phyloP scores from a whole-genome alignment of 306 rosid genomes.

The Rosa rugosa region DNA sequence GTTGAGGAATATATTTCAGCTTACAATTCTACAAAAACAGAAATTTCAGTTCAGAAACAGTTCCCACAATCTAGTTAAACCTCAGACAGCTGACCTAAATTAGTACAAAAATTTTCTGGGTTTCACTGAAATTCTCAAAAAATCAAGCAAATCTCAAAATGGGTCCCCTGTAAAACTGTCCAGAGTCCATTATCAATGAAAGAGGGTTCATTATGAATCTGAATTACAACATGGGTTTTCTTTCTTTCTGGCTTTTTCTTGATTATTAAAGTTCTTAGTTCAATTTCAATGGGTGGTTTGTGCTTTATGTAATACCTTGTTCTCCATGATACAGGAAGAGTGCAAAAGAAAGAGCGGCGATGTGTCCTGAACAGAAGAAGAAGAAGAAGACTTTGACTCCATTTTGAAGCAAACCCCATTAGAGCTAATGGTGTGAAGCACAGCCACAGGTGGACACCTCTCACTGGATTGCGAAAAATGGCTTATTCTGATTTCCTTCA shows the following conservation, averaged over 20 bases:
- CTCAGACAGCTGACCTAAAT: conserved; percentile 35
- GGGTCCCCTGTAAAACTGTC: conserved; percentile 45
- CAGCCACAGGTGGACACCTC: conserved; percentile 99
- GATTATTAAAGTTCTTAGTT: conserved; percentile 7
- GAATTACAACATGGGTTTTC: not conserved
- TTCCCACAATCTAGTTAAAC: conserved; percentile 24
- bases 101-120: conserved; percentile 29
- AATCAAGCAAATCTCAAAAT: conserved; percentile 21
- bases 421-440: conserved; percentile 81
- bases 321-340: conserved; percentile 95
- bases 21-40: conserved; percentile 17
- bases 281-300: conserved; percentile 32
- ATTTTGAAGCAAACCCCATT: conserved; percentile 93
- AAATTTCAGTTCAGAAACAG: conserved; percentile 22
- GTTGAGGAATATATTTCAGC: conserved; percentile 31
- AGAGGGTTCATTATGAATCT: too few relatives aligned
- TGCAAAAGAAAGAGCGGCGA: conserved; percentile 85
- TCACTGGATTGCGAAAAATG: conserved; percentile 93
- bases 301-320: conserved; percentile 68
- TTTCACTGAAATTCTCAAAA: conserved; percentile 25
- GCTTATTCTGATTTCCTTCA: conserved; percentile 90
- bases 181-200: conserved; percentile 38
- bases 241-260: not conserved
- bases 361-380: conserved; percentile 35
- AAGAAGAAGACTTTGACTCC: conserved; percentile 83